Percentiles rank a stretch among this genome's conserved stretches.
phyloP scores from a whole-genome alignment of 2,329 filamentous ascomycete genomes.

The Colletotrichum kahawae region DNA sequence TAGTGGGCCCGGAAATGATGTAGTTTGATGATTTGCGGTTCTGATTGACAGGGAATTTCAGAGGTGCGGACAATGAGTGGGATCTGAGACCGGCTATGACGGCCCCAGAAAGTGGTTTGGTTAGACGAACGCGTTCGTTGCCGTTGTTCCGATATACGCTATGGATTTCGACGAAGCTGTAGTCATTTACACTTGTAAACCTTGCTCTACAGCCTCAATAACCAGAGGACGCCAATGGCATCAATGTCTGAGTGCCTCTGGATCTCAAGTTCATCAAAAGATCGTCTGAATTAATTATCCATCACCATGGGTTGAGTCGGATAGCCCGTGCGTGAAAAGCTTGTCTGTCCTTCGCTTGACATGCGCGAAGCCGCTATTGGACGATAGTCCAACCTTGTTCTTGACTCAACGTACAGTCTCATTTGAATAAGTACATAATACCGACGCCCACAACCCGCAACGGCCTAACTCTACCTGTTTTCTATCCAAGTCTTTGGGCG shows the following conservation, averaged over 20 bases:
- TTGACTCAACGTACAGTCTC: neutral
- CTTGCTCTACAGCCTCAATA: neutral
- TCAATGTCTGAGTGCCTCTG: neutral
- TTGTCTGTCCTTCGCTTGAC: rapidly evolving
- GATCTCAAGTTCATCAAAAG: neutral
- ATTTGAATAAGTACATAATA: rapidly evolving
- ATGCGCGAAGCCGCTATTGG: neutral
- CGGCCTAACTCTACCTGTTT: neutral
- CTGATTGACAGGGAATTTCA: neutral
- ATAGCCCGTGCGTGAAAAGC: neutral
- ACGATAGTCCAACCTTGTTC: neutral
- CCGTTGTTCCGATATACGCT: neutral
- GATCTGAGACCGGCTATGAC: neutral
- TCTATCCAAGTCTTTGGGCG: neutral
- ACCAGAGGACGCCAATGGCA: neutral
- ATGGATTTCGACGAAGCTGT: neutral
- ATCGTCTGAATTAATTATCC: neutral
- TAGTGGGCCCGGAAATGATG: neutral
- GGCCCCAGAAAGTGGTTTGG: neutral
- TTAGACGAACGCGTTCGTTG: neutral
- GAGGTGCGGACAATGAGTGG: no score
- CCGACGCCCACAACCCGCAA: no score
- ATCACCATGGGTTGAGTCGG: rapidly evolving
- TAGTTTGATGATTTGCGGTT: neutral
- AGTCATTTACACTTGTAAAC: neutral